These are phyloP conservation scores for Elaphomyces granulatus DNA, from an alignment of 495 filamentous ascomycete species.

Conservation along the genomic window DNA sequence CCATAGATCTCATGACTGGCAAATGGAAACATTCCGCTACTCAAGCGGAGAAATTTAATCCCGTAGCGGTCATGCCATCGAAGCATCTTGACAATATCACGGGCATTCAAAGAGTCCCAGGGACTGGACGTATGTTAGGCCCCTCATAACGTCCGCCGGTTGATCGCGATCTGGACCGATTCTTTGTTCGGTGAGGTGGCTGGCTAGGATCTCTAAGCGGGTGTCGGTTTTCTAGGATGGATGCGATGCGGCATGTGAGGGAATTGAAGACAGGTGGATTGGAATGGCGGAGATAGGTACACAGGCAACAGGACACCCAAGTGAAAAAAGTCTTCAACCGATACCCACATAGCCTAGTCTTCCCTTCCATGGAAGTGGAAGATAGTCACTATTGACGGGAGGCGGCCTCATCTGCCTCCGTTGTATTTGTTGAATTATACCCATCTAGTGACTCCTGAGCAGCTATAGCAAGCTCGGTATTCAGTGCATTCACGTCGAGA, in stretches of 20 bases:
- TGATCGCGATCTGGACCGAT: conserved; percentile 61
- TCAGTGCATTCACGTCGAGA: background rate
- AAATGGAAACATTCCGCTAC: conserved; percentile 95
- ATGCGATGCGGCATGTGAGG: conserved; percentile 79
- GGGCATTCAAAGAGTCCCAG: conserved; percentile 70
- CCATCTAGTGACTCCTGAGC: conserved; percentile 40
- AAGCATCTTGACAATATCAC: conserved; percentile 72
- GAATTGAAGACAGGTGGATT: conserved; percentile 85
- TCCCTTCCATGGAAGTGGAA: conserved; percentile 89
- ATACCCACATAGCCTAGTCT: conserved; percentile 70
- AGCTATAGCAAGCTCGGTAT: conserved; percentile 6
- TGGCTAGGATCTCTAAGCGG: conserved; percentile 59
- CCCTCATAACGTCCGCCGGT: conserved; percentile 44
- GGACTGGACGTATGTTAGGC: conserved; percentile 58
- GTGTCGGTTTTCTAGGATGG: conserved; percentile 78
- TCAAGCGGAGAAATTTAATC: conserved; percentile 86
- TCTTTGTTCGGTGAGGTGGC: conserved; percentile 68
- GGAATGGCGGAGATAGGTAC: conserved; percentile 79
- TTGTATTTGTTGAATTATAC: conserved; percentile 24
- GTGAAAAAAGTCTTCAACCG: background rate
- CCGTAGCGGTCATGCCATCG: conserved; percentile 88
- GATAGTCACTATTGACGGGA: conserved; percentile 69
- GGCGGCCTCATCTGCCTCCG: conserved; percentile 44
- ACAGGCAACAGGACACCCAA: conserved; percentile 44
- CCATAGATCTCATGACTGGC: conserved; percentile 78